Percentiles rank a stretch among this genome's conserved stretches.
These are phyloP conservation scores for Eutrema yunnanense DNA, from an alignment of 345 rosid species.

Conservation along the genomic window DNA sequence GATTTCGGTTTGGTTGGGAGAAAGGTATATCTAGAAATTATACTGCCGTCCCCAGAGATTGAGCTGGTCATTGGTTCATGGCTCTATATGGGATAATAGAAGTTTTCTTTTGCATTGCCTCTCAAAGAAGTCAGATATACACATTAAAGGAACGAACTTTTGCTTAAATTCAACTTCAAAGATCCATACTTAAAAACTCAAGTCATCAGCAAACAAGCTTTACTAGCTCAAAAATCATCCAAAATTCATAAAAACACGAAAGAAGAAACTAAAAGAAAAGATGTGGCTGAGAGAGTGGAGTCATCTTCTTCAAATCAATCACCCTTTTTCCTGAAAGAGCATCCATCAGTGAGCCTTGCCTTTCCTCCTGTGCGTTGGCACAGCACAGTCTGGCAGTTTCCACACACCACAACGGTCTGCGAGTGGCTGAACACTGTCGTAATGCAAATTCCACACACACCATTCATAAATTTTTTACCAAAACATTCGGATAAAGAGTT, in stretches of 20 bases:
- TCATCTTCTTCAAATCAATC: neutral
- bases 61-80: too few species aligned
- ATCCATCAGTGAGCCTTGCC: conserved; percentile 45
- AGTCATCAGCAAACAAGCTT: neutral
- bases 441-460: conserved; percentile 21
- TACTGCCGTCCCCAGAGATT: too few species aligned
- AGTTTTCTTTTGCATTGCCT: too few species aligned
- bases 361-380: conserved; percentile 61
- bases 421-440: conserved; percentile 61
- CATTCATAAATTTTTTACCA: neutral
- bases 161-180: neutral
- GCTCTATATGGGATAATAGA: too few species aligned
- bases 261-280: neutral
- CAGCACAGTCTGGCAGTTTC: conserved; percentile 50
- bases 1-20: too few species aligned
- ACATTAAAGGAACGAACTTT: neutral
- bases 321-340: conserved; percentile 50
- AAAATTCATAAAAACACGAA: neutral
- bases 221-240: neutral
- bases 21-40: too few species aligned
- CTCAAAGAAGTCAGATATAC: too few species aligned
- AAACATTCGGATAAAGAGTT: neutral
- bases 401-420: conserved; percentile 53
- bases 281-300: neutral
- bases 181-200: neutral